Evolutionary conservation across 176 grass and related monocot genomes (phyloP), one percentile per base, ranked within the genome.

Genomic region (Oryza australiensis): DNA sequence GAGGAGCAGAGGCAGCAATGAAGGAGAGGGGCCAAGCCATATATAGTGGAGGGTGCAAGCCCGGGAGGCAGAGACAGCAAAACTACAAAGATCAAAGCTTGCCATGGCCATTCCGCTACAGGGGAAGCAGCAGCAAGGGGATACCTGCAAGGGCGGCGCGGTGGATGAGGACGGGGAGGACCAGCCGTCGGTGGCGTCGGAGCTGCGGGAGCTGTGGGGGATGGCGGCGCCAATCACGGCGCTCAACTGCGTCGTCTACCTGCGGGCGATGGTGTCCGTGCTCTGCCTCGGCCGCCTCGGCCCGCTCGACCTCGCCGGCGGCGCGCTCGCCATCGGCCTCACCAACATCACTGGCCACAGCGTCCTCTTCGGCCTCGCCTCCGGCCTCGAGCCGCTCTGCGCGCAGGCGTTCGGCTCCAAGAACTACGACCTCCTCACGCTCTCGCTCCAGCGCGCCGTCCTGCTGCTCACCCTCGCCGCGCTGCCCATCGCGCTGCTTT

Each of bases 261-360:
- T 99, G 12, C 92, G 96, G 0, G 96, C 96, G 32, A 93, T 99
- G 96, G 88, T 99, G 20, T 99, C 96, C 29, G 93, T 99, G 62
- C 79, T 99, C 9, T 99, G 91, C 79, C 89, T 99, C 0, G 96
- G 96, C 18, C 88, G 96, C 0, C 96, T 99, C 1, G 96, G 93
- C 26, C 90, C 90, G 20, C 87, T 99, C 2, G 86, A 92, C 78
- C 96, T 99, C 9, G 96, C 96, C 14, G 96, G 96, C 79, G 93
- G 96, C 60, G 96, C 93, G 37, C 96, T 99, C 3, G 94, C 96
- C 53, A 93, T 99, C 79, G 96, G 96, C 2, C 94, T 99, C 59
- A 99, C 93, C 23, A 99, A 99, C 91, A 99, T 99, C 71, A 99
- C 96, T 0, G 96, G 96, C 29, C 94, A 95, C 85, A 95, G 93